phyloP scores from a whole-genome alignment of 495 filamentous ascomycete genomes.

The Clavariopsis aquatica region DNA sequence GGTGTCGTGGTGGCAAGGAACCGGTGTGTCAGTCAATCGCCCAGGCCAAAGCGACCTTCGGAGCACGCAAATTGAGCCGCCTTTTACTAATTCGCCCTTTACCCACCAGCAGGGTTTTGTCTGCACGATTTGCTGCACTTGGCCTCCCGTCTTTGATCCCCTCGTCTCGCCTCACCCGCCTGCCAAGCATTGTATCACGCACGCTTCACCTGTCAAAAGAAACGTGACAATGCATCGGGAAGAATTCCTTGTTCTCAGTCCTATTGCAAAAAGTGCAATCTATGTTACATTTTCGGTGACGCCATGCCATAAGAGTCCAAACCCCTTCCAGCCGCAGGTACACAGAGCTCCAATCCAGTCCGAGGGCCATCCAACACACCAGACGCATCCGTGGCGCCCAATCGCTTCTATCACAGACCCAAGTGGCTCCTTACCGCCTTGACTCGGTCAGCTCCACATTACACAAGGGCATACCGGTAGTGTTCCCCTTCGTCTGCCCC shows the following conservation, averaged over 20 bases:
- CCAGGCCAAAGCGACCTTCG: background rate
- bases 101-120: too few relatives aligned
- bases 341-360: background rate
- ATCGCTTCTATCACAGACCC: background rate
- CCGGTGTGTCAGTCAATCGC: background rate
- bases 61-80: background rate
- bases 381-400: background rate
- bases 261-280: conserved; percentile 9
- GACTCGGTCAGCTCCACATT: background rate
- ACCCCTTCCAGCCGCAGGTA: background rate
- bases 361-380: background rate
- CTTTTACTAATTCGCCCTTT: background rate
- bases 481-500: conserved; percentile 24
- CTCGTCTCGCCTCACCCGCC: background rate
- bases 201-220: conserved; percentile 22
- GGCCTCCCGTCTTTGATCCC: background rate
- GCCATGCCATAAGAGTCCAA: conserved; percentile 4
- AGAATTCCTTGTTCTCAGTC: conserved; percentile 11
- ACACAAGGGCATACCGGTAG: background rate
- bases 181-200: background rate
- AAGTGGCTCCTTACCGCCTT: background rate
- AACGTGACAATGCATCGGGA: conserved; percentile 15
- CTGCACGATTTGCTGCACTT: background rate
- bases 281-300: conserved; percentile 32
- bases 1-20: background rate